phyloP scores from a whole-genome alignment of 208 protist genomes.

The Tritrichomonas foetus region DNA sequence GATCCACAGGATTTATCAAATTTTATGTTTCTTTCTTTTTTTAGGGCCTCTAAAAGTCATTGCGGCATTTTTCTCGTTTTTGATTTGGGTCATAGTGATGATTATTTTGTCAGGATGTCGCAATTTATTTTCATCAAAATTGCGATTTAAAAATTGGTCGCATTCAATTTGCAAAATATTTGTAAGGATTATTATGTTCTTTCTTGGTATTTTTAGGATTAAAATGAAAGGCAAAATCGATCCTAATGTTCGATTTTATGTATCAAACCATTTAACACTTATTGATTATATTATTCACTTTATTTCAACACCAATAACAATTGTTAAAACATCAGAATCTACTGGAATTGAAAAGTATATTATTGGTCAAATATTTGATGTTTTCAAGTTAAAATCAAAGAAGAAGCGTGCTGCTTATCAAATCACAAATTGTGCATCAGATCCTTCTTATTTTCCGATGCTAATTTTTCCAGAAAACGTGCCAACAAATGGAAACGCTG shows the following conservation, averaged over 20 bases:
- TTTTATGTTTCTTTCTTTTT: neutral
- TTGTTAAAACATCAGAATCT: neutral
- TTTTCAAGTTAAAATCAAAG: neutral
- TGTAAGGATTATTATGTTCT: neutral
- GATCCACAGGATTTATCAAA: neutral
- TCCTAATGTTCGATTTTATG: neutral
- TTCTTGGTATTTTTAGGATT: neutral
- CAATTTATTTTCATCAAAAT: neutral
- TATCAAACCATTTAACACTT: neutral
- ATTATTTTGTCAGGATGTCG: neutral
- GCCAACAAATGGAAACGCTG: neutral
- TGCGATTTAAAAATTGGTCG: neutral
- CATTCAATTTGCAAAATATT: neutral
- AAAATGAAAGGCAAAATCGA: neutral
- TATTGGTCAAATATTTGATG: neutral
- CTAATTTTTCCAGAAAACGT: neutral
- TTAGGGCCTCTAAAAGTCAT: neutral
- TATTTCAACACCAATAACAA: neutral
- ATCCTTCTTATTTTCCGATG: neutral
- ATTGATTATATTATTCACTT: neutral
- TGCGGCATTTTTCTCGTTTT: neutral
- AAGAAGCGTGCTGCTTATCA: neutral
- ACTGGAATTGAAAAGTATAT: neutral
- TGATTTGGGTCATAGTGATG: neutral
- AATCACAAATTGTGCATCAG: neutral